These are phyloP conservation scores for Nemania serpens DNA, from an alignment of 2,329 filamentous ascomycete genomes.

Conservation along the genomic window DNA sequence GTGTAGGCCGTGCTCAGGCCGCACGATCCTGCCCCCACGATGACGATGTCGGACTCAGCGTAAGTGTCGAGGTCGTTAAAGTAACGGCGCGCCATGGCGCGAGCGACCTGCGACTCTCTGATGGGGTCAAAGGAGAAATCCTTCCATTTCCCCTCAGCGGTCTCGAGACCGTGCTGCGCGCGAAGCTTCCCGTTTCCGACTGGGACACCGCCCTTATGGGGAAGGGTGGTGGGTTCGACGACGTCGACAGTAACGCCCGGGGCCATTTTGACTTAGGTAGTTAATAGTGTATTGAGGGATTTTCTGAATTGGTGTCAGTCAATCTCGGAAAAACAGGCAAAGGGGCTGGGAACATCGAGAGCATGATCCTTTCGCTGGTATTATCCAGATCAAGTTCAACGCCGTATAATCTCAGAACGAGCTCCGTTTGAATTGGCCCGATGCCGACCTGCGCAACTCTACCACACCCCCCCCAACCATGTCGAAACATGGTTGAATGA, in stretches of 20 bases:
- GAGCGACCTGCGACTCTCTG: slow-evolving; percentile 88
- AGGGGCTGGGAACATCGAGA: slow-evolving; percentile 52
- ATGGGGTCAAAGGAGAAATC: slow-evolving; percentile 83
- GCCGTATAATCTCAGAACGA: slow-evolving; percentile 86
- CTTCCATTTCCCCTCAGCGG: slow-evolving; percentile 79
- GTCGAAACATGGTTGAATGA: neutral
- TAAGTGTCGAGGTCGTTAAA: slow-evolving; percentile 87
- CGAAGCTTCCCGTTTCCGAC: slow-evolving; percentile 43
- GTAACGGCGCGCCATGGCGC: slow-evolving; percentile 93
- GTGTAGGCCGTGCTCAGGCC: slow-evolving; percentile 85
- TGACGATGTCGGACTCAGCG: slow-evolving; percentile 92
- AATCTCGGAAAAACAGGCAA: slow-evolving; percentile 40
- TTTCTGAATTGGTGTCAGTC: slow-evolving; percentile 42
- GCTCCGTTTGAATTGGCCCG: slow-evolving; percentile 32
- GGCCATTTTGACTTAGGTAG: slow-evolving; percentile 65
- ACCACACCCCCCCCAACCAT: neutral
- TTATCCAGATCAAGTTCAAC: slow-evolving; percentile 96
- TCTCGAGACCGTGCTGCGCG: slow-evolving; percentile 60
- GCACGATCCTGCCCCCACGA: slow-evolving; percentile 87
- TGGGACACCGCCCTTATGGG: slow-evolving; percentile 52
- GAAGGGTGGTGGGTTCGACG: slow-evolving; percentile 56
- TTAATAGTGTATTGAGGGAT: slow-evolving; percentile 25
- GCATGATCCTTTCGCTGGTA: slow-evolving; percentile 99
- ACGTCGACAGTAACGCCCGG: slow-evolving; percentile 73
- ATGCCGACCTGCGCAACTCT: neutral